Evolutionary conservation across 768 basidiomycete species (phyloP).

Genomic region (Hygrophoropsis aurantiaca): DNA sequence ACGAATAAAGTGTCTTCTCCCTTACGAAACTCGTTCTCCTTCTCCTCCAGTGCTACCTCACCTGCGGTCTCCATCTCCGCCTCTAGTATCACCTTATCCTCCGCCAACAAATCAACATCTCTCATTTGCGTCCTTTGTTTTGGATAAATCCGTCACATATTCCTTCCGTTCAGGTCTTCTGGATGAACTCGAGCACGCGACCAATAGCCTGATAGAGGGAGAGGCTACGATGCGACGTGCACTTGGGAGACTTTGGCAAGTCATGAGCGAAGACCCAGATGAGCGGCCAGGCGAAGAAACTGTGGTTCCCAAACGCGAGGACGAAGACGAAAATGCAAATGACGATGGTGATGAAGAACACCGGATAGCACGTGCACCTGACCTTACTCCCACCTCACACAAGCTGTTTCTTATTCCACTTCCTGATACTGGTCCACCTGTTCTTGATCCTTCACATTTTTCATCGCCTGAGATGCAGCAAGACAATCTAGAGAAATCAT

Average conservation of each 20-base stretch:
- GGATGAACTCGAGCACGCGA: conserved; percentile 79
- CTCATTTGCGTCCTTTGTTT: conserved; percentile 79
- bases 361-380: conserved; percentile 60
- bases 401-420: conserved; percentile 64
- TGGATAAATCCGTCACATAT: conserved; percentile 82
- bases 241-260: conserved; percentile 79
- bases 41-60: conserved; percentile 76
- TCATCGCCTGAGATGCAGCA: conserved; percentile 64
- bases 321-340: conserved; percentile 55
- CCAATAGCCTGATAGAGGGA: conserved; percentile 82
- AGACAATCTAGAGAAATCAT: conserved; percentile 70
- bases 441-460: conserved; percentile 63
- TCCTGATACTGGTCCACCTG: conserved; percentile 43
- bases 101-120: conserved; percentile 66
- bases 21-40: conserved; percentile 59
- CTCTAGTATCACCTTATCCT: conserved; percentile 74
- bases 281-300: conserved; percentile 32
- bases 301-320: conserved; percentile 66
- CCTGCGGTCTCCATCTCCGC: conserved; percentile 76
- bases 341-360: conserved; percentile 36
- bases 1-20: conserved; percentile 68
- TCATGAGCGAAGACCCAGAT: conserved; percentile 70
- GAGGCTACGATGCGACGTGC: conserved; percentile 73
- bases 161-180: conserved; percentile 78
- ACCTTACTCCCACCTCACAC: conserved; percentile 62